These are phyloP conservation scores for Gnomoniopsis smithogilvyi DNA, from an alignment of 2,329 filamentous ascomycete genomes.

Conservation along the genomic window DNA sequence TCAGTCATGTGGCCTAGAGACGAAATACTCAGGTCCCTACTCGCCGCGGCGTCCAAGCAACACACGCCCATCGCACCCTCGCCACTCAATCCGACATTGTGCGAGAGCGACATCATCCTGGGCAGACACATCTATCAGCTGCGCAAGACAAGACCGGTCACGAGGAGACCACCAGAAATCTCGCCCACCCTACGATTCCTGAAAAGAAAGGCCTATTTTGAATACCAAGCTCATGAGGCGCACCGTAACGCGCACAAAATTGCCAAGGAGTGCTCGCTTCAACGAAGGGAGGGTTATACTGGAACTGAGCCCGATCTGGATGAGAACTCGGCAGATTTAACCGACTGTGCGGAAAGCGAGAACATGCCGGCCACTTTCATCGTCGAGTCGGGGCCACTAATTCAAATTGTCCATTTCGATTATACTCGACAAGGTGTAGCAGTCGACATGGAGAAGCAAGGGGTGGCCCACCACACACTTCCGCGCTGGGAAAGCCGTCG, in stretches of 20 bases:
- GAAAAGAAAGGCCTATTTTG: background rate
- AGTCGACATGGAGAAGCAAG: conserved; percentile 14
- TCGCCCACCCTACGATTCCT: conserved; percentile 13
- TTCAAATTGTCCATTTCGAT: conserved; percentile 5
- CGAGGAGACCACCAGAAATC: conserved; percentile 10
- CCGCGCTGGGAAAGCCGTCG: background rate
- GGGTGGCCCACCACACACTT: background rate
- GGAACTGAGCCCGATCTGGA: background rate
- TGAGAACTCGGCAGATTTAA: background rate
- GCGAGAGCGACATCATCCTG: conserved; percentile 4
- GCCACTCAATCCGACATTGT: conserved; percentile 14
- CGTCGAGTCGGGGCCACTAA: conserved; percentile 2
- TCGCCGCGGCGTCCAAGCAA: conserved; percentile 14
- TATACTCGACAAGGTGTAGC: conserved; percentile 3
- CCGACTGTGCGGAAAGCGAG: background rate
- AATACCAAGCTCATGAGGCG: background rate
- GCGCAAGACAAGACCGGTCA: conserved; percentile 6
- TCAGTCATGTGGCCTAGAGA: conserved; percentile 2
- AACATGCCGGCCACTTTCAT: background rate
- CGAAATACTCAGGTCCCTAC: conserved; percentile 7
- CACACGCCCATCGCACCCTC: conserved; percentile 15
- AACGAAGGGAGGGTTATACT: background rate
- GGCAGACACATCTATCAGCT: conserved; percentile 4
- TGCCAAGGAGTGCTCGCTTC: background rate
- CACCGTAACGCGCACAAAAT: conserved; percentile 4